These are phyloP conservation scores for Thelonectria discophora DNA, from an alignment of 2,329 filamentous ascomycete species.

Conservation along the genomic window DNA sequence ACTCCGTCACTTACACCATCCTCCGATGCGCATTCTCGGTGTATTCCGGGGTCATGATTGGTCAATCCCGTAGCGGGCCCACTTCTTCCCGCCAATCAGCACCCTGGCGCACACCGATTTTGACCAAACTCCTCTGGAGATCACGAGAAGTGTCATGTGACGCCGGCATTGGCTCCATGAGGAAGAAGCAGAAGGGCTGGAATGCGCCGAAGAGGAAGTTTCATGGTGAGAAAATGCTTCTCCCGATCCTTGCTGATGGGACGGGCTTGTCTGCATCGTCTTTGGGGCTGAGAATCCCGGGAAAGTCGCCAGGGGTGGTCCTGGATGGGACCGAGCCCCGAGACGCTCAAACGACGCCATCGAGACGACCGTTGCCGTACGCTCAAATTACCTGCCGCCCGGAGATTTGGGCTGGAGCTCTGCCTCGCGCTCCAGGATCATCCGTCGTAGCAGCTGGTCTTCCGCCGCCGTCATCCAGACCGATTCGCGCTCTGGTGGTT, in stretches of 20 bases:
- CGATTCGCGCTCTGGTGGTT: conserved; percentile 39
- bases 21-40: conserved; percentile 40
- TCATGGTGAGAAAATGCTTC: conserved; percentile 23
- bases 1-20: conserved; percentile 52
- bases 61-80: conserved; percentile 31
- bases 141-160: conserved; percentile 37
- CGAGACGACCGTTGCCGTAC: conserved; percentile 8
- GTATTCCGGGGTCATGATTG: conserved; percentile 39
- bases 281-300: conserved; percentile 27
- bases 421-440: conserved; percentile 42
- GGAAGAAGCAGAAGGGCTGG: conserved; percentile 22
- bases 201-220: conserved; percentile 24
- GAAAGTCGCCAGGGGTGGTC: conserved; percentile 26
- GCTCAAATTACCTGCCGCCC: conserved; percentile 13
- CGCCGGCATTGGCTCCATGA: conserved; percentile 23
- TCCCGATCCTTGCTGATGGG: conserved; percentile 23
- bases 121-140: conserved; percentile 31
- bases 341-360: conserved; percentile 18
- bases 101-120: conserved; percentile 45
- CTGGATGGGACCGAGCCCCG: conserved; percentile 20
- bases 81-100: conserved; percentile 42
- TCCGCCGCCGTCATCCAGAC: conserved; percentile 40
- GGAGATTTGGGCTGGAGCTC: conserved; percentile 33
- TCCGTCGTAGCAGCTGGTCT: conserved; percentile 41
- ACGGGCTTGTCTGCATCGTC: conserved; percentile 22